These are phyloP conservation scores for Xanthoparmelia taractica DNA, from an alignment of 495 filamentous ascomycete genomes.

Conservation along the genomic window DNA sequence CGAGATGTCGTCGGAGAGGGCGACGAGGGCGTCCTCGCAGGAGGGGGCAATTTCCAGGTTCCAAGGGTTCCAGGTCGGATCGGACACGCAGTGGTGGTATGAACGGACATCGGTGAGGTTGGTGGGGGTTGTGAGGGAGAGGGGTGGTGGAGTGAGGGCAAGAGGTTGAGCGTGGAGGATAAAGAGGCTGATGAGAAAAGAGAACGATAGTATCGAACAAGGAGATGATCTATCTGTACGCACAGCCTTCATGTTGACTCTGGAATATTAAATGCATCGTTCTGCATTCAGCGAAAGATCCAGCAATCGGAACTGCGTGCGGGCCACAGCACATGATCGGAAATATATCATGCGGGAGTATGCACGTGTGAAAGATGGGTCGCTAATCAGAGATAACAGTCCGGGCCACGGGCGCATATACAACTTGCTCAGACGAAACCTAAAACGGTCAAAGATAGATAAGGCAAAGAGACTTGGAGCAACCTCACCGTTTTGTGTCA, in stretches of 20 bases:
- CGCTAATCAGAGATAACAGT: not conserved
- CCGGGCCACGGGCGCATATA: not conserved
- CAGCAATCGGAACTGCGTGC: not conserved
- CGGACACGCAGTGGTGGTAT: not conserved
- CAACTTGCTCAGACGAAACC: not conserved
- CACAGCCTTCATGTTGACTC: not conserved
- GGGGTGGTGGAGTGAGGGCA: not conserved
- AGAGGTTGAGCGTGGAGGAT: not conserved
- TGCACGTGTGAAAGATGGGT: not conserved
- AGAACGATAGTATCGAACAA: not conserved
- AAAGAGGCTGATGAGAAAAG: not conserved
- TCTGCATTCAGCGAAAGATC: not conserved
- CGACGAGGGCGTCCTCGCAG: conserved; percentile 8
- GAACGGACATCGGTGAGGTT: not conserved
- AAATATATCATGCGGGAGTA: not conserved
- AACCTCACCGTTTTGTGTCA: not conserved
- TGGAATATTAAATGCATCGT: not conserved
- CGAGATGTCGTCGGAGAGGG: conserved; percentile 2
- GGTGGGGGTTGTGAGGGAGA: not conserved
- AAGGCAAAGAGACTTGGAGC: not conserved
- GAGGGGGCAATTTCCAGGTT: not conserved
- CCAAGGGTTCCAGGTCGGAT: not conserved
- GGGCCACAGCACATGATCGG: not conserved
- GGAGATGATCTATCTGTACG: not conserved
- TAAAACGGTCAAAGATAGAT: not conserved